Conservation (phyloP, 371 early-diverging fungal species). For the Mucor irregularis region DNA sequence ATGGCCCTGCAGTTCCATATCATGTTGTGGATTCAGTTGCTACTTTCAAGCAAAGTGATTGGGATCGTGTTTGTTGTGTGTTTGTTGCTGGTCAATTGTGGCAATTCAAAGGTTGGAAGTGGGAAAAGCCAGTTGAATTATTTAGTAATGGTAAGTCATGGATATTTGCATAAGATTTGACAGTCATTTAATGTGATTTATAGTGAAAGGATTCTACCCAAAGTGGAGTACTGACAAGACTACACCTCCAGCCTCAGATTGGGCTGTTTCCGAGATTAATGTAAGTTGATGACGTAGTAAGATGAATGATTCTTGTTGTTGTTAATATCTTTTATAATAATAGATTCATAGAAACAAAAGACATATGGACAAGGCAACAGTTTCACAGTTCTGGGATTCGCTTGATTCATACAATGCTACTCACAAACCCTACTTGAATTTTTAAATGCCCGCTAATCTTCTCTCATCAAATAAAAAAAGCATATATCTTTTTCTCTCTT, state of each 20-base stretch:
- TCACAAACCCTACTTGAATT: slow-evolving; percentile 56
- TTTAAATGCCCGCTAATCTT: no score
- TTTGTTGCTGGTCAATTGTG: slow-evolving; percentile 88
- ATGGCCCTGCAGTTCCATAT: slow-evolving; percentile 54
- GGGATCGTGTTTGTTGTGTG: slow-evolving; percentile 88
- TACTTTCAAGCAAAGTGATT: slow-evolving; percentile 69
- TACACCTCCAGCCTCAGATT: slow-evolving; percentile 57
- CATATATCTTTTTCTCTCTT: no score
- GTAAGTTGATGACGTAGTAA: slow-evolving; percentile 31
- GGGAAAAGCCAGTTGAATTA: slow-evolving; percentile 78
- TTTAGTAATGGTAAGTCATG: slow-evolving; percentile 67
- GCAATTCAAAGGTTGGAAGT: slow-evolving; percentile 94
- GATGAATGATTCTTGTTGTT: background rate
- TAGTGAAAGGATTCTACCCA: slow-evolving; percentile 78
- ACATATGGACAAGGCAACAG: slow-evolving; percentile 74
- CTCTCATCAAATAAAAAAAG: no score
- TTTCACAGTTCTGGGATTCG: slow-evolving; percentile 77
- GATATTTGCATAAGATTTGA: background rate
- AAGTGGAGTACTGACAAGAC: slow-evolving; percentile 77
- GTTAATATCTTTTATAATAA: background rate
- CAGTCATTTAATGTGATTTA: background rate
- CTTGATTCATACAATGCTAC: slow-evolving; percentile 67
- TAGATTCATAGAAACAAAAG: slow-evolving; percentile 75
- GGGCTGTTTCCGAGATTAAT: slow-evolving; percentile 78
- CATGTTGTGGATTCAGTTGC: slow-evolving; percentile 74